Base-by-base conservation (phyloP, 306 rosid species). In the Dalbergia oliveri region DNA sequence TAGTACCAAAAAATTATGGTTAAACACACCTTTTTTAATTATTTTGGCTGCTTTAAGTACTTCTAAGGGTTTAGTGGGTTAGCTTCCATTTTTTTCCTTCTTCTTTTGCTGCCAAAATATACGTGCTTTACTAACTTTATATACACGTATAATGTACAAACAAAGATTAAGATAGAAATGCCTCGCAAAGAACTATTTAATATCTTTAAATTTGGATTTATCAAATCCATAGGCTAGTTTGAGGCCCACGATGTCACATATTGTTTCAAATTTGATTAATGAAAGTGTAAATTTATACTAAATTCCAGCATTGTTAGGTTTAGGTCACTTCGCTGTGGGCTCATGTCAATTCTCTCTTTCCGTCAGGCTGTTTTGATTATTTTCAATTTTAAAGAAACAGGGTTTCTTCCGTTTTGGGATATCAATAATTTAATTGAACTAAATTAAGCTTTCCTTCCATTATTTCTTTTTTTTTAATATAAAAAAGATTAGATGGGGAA, bases 271-370 rank as follows among this genome's bases (percentile, higher is more conserved):
- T 73, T 71, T 69, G 74, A 59, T 59, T 53, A 85, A 50, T 67
- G 18, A 43, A 78, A 21, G 79, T 77, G 6, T 44, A 44, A 74
- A 44, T 45, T 41, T 69, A 47, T 68, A 66, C 72, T 54, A 75
- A 85, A 82, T 82, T 89, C 60, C 66, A 66, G 39, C 39, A 23
- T 47, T 31, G 91, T 79, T 88, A 89, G 97, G 92, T 89, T 84
- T 44, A 41, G 56, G 91, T 88, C 90, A 87, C 79, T 72, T 88
- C 88, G 44, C 4, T 56, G 94, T 88, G 89, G 88, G 97, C 87
- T 82, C 88, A 58, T 39, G 19, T 13, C 7, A 7, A 51, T 53
- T 11, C 67, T 31, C 44, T 73, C 82, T 72, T 74, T 81, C 83
- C 78, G 78, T 47, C 68, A 19, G 54, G 47, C 45, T 53, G 45